These are phyloP conservation scores for Trichoderma harzianum DNA, from an alignment of 2,329 filamentous ascomycete genomes.

Conservation along the genomic window DNA sequence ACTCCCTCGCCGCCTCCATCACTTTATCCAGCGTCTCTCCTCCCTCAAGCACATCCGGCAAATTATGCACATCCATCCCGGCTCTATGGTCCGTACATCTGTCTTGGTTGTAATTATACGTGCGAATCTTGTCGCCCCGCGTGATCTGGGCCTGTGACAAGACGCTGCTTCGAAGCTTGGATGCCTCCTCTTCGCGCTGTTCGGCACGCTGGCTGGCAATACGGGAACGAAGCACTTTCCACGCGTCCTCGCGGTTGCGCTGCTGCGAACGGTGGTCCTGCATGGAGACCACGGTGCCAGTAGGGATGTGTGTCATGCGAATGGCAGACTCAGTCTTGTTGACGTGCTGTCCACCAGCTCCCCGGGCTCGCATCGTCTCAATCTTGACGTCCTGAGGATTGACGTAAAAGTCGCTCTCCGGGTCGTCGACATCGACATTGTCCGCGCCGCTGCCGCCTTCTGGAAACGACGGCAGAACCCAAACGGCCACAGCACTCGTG, in stretches of 20 bases:
- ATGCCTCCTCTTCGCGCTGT: slow-evolving; percentile 76
- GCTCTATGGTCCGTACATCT: slow-evolving; percentile 87
- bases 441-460: slow-evolving; percentile 37
- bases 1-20: slow-evolving; percentile 73
- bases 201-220: slow-evolving; percentile 78
- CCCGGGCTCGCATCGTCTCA: slow-evolving; percentile 88
- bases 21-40: slow-evolving; percentile 67
- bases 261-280: slow-evolving; percentile 90
- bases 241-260: slow-evolving; percentile 82
- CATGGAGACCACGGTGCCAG: slow-evolving; percentile 82
- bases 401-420: slow-evolving; percentile 87
- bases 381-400: slow-evolving; percentile 75
- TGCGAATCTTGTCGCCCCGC: slow-evolving; percentile 88
- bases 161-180: slow-evolving; percentile 70
- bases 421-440: slow-evolving; percentile 69
- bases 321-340: slow-evolving; percentile 98
- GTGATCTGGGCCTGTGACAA: slow-evolving; percentile 79
- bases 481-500: slow-evolving; percentile 86
- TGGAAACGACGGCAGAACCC: slow-evolving; percentile 84
- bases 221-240: slow-evolving; percentile 77
- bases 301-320: slow-evolving; percentile 85
- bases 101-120: slow-evolving; percentile 76
- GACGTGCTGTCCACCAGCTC: slow-evolving; percentile 94
- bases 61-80: slow-evolving; percentile 72
- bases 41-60: slow-evolving; percentile 76